Base-by-base conservation (phyloP, 441 rosid species). In the Gossypium davidsonii region DNA sequence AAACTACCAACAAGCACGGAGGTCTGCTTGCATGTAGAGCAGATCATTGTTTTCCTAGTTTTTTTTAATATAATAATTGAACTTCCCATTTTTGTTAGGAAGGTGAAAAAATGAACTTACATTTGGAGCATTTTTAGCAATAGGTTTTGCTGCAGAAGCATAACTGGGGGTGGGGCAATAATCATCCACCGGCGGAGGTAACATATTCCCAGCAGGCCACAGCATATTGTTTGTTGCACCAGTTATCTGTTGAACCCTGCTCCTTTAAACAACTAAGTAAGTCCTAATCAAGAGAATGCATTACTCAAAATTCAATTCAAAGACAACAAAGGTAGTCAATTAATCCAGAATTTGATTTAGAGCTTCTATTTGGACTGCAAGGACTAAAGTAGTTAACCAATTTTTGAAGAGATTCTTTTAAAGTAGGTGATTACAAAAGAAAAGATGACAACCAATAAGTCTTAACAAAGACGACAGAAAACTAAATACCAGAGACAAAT, bases 131-230 rank as follows among this genome's bases (percentile, higher is more conserved):
- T 11, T 81, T 75, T 76, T 86, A 25, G 72, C 60, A 70, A 80
- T 82, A 34, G 86, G 86, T 69, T 82, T 88, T 67, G 83, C 83
- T 0, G 78, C 61, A 75, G 85, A 78, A 34, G 23, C 52, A 62
- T 86, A 69, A 74, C 51, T 74, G 60, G 34, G 34, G 34, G 57
- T 78, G 55, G 77, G 74, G 78, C 79, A 74, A 73, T 79, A 79
- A 75, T 85, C 89, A 83, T 87, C 88, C 46, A 82, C 6, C 2
- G 91, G 93, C 0, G 89, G 89, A 66, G 93, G 93, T 78, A 89
- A 79, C 72, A 77, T 75, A 80, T 74, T 83, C 72, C 93, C 93
- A 10, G 91, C 71, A 25, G 84, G 83, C 52, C 85, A 71, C 61
- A 78, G 81, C 76, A 76, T 44, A 75, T 76, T 81, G 59, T 67